These are phyloP conservation scores for Paecilomyces niveus DNA, from an alignment of 2,329 filamentous ascomycete species.

Conservation along the genomic window DNA sequence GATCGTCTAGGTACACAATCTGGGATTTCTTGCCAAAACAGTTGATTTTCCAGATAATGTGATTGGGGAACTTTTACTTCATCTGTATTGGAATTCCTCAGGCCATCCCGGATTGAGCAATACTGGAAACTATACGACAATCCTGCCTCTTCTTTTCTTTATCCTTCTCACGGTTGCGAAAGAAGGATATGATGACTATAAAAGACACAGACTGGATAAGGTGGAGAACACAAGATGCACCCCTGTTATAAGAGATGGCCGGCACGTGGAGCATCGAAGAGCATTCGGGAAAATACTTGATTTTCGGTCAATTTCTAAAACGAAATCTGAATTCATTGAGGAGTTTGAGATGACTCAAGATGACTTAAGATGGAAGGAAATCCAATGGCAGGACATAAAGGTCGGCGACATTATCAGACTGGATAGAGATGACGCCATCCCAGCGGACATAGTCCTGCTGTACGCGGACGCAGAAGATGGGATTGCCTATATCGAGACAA, in stretches of 20 bases:
- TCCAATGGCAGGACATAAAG: slow-evolving; percentile 65
- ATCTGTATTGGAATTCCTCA: slow-evolving; percentile 73
- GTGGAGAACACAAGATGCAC: slow-evolving; percentile 56
- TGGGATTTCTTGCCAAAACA: slow-evolving; percentile 80
- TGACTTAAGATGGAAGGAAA: slow-evolving; percentile 47
- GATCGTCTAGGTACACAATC: slow-evolving; percentile 72
- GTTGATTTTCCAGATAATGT: slow-evolving; percentile 77
- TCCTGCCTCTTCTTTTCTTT: slow-evolving; percentile 68
- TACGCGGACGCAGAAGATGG: slow-evolving; percentile 63
- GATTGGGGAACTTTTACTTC: slow-evolving; percentile 86
- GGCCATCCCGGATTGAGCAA: slow-evolving; percentile 76
- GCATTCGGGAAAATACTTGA: background rate
- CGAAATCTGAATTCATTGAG: slow-evolving; percentile 51
- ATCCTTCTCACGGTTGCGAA: slow-evolving; percentile 74
- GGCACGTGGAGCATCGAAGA: background rate
- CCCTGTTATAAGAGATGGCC: background rate
- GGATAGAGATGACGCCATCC: slow-evolving; percentile 60
- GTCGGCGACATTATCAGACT: slow-evolving; percentile 71
- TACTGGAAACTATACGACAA: slow-evolving; percentile 77
- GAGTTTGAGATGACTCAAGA: slow-evolving; percentile 40
- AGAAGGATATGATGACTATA: slow-evolving; percentile 77
- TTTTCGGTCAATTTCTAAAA: background rate
- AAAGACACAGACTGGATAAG: slow-evolving; percentile 70
- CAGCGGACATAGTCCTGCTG: slow-evolving; percentile 66
- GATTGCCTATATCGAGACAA: slow-evolving; percentile 58